Percentiles rank a stretch among this genome's conserved stretches.
phyloP scores from a whole-genome alignment of 2,329 filamentous ascomycete genomes.

The Orbilia ellipsospora region DNA sequence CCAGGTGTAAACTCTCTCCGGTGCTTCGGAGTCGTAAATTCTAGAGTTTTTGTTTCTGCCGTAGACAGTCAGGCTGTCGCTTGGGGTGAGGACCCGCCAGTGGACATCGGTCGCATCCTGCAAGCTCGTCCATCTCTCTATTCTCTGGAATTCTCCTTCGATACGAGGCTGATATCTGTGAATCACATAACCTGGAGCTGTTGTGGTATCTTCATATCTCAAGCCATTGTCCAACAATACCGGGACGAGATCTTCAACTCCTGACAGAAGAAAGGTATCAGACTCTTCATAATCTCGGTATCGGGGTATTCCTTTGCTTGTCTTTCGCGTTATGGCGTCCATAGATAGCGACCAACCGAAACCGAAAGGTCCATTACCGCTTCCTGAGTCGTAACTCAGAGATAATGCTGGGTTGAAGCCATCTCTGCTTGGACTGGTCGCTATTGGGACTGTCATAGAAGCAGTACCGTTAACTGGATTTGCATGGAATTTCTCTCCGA shows the following conservation, averaged over 20 bases:
- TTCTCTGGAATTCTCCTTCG: conserved; percentile 37
- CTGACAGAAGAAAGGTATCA: conserved; percentile 58
- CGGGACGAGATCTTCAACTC: conserved; percentile 58
- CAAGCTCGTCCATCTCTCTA: conserved; percentile 55
- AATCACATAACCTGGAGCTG: conserved; percentile 43
- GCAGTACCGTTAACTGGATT: conserved; percentile 20
- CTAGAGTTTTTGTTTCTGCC: no score
- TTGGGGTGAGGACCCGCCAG: not conserved
- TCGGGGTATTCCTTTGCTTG: conserved; percentile 51
- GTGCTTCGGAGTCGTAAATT: no score
- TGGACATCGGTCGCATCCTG: not conserved
- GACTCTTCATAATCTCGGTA: conserved; percentile 11
- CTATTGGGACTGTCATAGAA: conserved; percentile 4
- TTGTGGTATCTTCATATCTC: not conserved
- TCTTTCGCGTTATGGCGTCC: conserved; percentile 56
- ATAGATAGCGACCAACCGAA: conserved; percentile 58
- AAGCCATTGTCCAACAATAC: not conserved
- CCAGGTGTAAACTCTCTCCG: no score
- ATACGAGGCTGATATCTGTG: conserved; percentile 56
- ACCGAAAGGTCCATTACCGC: conserved; percentile 59
- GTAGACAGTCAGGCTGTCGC: no score
- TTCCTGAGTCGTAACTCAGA: conserved; percentile 58
- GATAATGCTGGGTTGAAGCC: conserved; percentile 48
- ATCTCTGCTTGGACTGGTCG: not conserved
- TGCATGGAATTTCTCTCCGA: conserved; percentile 13